These are phyloP conservation scores for Podospora tetraspora DNA, from an alignment of 495 filamentous ascomycete genomes.

Conservation along the genomic window DNA sequence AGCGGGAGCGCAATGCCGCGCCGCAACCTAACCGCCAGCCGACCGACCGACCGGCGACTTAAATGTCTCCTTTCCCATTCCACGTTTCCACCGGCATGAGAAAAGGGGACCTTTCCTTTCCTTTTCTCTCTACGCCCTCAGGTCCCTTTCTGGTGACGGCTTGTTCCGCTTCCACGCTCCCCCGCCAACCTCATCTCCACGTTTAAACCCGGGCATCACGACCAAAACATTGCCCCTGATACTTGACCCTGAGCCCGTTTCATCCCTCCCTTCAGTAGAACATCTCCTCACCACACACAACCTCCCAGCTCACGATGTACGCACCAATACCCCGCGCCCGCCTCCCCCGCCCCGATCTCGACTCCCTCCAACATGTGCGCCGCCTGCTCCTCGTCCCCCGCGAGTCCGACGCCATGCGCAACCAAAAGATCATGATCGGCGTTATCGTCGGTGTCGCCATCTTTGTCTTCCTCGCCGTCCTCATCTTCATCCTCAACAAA, in stretches of 20 bases:
- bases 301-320: not conserved
- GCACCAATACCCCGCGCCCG: not conserved
- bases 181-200: not conserved
- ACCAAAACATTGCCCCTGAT: not conserved
- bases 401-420: conserved; percentile 9
- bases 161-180: not conserved
- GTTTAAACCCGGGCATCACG: not conserved
- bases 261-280: not conserved
- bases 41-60: not conserved
- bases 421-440: conserved; percentile 32
- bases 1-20: not conserved
- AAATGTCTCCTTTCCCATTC: not conserved
- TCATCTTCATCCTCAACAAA: conserved; percentile 26
- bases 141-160: not conserved
- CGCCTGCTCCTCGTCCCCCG: not conserved
- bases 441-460: conserved; percentile 33
- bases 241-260: not conserved
- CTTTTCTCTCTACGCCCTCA: not conserved
- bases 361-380: not conserved
- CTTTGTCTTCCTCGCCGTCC: conserved; percentile 27
- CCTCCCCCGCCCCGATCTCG: not conserved
- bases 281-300: not conserved
- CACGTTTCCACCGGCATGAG: not conserved
- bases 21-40: not conserved
- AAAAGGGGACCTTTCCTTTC: not conserved